Percentiles rank a stretch among this genome's conserved stretches.
These are phyloP conservation scores for Arthrobotrys entomopaga DNA, from an alignment of 2,329 filamentous ascomycete genomes.

Conservation along the genomic window DNA sequence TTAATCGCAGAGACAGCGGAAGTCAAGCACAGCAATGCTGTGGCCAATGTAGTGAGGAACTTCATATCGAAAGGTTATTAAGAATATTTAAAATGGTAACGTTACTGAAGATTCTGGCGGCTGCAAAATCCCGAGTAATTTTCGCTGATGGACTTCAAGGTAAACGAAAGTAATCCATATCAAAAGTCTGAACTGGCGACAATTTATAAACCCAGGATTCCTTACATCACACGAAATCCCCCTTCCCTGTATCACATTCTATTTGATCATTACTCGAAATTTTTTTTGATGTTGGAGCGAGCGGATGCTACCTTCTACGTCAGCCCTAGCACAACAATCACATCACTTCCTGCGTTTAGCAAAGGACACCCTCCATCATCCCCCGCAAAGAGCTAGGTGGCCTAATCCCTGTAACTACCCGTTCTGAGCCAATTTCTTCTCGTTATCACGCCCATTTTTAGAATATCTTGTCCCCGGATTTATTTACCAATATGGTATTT, in stretches of 20 bases:
- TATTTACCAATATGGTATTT: no score
- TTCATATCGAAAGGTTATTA: slow-evolving; percentile 17
- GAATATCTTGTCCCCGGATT: neutral
- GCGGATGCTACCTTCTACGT: slow-evolving; percentile 47
- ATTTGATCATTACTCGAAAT: neutral
- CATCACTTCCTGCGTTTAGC: slow-evolving; percentile 17
- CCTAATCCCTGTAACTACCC: slow-evolving; percentile 15
- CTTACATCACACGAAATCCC: neutral
- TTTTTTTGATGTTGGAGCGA: slow-evolving; percentile 7
- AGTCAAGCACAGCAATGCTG: slow-evolving; percentile 23
- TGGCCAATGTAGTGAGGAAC: slow-evolving; percentile 6
- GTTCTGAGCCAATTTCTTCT: slow-evolving; percentile 11
- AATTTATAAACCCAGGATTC: neutral
- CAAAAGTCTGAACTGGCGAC: neutral
- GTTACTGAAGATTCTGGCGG: neutral
- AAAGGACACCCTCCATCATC: slow-evolving; percentile 6
- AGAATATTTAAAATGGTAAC: neutral
- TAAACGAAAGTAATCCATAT: neutral
- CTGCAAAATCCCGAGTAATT: neutral
- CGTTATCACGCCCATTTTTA: slow-evolving; percentile 27
- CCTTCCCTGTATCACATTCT: neutral
- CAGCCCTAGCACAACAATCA: slow-evolving; percentile 10
- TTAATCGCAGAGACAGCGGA: slow-evolving; percentile 34
- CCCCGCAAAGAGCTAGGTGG: slow-evolving; percentile 21
- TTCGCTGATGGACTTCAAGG: neutral